phyloP scores from a whole-genome alignment of 352 stramenopile species.

The Phytophthora lateralis region DNA sequence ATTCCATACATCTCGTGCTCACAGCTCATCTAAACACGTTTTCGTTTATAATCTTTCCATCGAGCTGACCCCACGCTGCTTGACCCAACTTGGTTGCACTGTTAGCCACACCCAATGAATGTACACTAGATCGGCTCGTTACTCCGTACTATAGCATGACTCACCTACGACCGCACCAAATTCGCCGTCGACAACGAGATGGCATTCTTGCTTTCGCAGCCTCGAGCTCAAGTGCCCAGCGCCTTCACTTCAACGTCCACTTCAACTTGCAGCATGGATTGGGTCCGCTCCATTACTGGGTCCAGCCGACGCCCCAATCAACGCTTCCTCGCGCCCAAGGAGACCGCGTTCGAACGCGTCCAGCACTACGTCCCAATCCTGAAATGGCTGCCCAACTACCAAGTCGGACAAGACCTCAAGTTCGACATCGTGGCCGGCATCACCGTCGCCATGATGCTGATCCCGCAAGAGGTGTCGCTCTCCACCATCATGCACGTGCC shows the following conservation, averaged over 20 bases:
- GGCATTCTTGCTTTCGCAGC: conserved; percentile 24
- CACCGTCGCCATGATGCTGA: conserved; percentile 83
- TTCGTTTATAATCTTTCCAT: conserved; percentile 11
- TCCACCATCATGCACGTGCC: conserved; percentile 86
- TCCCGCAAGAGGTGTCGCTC: conserved; percentile 90
- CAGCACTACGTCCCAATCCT: conserved; percentile 37
- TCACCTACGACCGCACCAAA: neutral
- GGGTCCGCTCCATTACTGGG: conserved; percentile 11
- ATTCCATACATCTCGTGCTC: neutral
- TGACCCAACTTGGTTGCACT: neutral
- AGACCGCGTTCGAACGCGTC: conserved; percentile 14
- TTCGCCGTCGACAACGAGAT: neutral
- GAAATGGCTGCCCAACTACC: conserved; percentile 55
- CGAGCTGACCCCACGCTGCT: conserved; percentile 7
- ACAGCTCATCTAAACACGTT: neutral
- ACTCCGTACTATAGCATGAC: neutral
- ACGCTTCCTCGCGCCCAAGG: conserved; percentile 20
- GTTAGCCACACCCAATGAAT: neutral
- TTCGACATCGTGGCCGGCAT: conserved; percentile 52
- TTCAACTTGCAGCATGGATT: conserved; percentile 8
- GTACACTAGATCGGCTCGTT: neutral
- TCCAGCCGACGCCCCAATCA: conserved; percentile 12
- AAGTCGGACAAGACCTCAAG: conserved; percentile 50
- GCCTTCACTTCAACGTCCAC: conserved; percentile 8
- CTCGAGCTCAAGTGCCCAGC: conserved; percentile 13